Percentiles rank a stretch among this genome's conserved stretches.
Conservation (phyloP, 1,284 basidiomycete genomes). For the Cerioporus squamosus region DNA sequence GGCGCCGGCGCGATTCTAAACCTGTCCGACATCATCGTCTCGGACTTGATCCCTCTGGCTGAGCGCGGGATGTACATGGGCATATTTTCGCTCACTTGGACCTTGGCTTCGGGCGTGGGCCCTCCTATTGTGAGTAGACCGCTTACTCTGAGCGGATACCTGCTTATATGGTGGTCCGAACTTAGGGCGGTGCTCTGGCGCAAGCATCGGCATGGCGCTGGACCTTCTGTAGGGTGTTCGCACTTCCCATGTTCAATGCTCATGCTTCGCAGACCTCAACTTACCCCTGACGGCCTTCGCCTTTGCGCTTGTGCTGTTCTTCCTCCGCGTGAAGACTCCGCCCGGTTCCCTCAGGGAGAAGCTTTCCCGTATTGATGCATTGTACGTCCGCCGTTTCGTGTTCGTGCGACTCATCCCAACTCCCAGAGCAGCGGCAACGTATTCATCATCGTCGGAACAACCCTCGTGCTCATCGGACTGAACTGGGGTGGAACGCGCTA, state of each 20-base stretch:
- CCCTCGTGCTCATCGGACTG: constrained; percentile 14
- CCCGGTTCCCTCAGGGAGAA: neutral
- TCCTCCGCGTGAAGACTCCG: constrained; percentile 27
- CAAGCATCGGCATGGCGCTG: too few species aligned
- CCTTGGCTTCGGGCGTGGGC: constrained; percentile 9
- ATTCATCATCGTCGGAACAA: constrained; percentile 19
- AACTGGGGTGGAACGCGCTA: constrained; percentile 26
- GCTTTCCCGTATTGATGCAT: neutral
- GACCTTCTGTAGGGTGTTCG: too few species aligned
- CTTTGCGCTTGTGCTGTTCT: constrained; percentile 14
- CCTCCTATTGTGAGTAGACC: too few species aligned
- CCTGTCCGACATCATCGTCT: constrained; percentile 44
- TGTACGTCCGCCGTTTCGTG: neutral
- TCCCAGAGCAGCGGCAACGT: constrained; percentile 16
- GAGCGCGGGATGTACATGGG: constrained; percentile 22
- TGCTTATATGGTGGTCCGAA: too few species aligned
- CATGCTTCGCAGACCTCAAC: neutral
- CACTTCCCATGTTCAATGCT: too few species aligned
- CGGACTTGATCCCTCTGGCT: constrained; percentile 41
- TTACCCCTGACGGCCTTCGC: constrained; percentile 25
- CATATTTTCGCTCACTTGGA: too few species aligned
- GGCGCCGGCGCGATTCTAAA: constrained; percentile 50
- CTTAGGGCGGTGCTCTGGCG: too few species aligned
- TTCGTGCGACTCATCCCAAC: neutral
- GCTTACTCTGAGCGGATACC: too few species aligned